Base-by-base conservation (phyloP, 2,329 filamentous ascomycete genomes). In the Thermothelomyces thermophilus region DNA sequence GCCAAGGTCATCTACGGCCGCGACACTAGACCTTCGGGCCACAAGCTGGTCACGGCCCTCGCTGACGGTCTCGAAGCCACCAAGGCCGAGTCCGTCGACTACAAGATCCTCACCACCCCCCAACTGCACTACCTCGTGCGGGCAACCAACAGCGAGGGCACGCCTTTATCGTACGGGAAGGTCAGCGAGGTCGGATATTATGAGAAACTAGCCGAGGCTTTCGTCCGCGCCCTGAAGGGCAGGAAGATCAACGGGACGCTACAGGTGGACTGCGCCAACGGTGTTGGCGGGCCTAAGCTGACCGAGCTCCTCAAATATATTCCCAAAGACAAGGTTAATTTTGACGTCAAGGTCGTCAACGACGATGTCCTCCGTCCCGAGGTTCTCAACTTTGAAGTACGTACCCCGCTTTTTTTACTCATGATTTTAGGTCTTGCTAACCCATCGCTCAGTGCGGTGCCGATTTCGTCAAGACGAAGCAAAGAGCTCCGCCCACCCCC, bases 401-500 rank as follows among this genome's bases (percentile, higher is more conserved):
- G 78, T 66, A 10, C 37, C 20, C n/a, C 20, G 5, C 1, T 13
- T 20, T 34, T n/a, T 30, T 39, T 13, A 22, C 36, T 20, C 13
- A n/a, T n/a, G n/a, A n/a, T 22, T 39, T 37, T 41, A 28, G 43
- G 47, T 34, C 11, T 52, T 28, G 46, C 60, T 61, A 17, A 52
- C 40, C 11, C 22, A 48, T 44, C 5, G 55, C 52, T 22, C 60
- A 94, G 82, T 95, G 87, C 64, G 93, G 93, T 68, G 93, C 93
- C 64, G 93, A 98, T 70, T 97, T 82, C 61, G 93, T 98, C 69
- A 98, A 98, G 75, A 97, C 93, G 16, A 89, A 89, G 70, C 93
- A 98, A 73, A 83, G 90, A 56, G 87, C 89, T 52, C 93, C 93
- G 45, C 86, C 86, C 36, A 84, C 74, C 26, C 91, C 89, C 47